Conservation (phyloP, 2,329 filamentous ascomycete species). For the Colletotrichum truncatum region DNA sequence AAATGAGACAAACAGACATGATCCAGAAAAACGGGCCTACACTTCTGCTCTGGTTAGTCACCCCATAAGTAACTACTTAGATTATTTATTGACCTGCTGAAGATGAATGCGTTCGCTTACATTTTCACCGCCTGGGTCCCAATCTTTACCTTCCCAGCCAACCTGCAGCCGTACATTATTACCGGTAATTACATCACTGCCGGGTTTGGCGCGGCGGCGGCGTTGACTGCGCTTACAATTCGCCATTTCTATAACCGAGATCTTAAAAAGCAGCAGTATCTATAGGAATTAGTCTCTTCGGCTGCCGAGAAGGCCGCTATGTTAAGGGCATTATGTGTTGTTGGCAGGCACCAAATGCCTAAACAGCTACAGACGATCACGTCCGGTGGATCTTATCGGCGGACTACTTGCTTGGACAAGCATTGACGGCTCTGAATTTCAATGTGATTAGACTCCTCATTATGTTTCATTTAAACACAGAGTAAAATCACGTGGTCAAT, state of each 20-base stretch:
- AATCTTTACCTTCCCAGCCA: constrained; percentile 40
- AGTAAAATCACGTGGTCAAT: no score
- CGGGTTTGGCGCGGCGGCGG: constrained; percentile 33
- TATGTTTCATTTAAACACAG: no score
- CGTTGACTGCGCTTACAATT: constrained; percentile 31
- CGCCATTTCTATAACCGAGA: constrained; percentile 35
- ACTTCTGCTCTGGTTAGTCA: constrained; percentile 36
- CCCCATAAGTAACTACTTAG: not conserved
- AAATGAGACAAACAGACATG: constrained; percentile 35
- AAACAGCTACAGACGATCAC: no score
- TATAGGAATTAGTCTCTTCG: no score
- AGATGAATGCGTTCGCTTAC: constrained; percentile 41
- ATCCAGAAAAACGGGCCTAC: constrained; percentile 39
- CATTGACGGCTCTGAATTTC: no score
- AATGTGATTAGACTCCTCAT: no score
- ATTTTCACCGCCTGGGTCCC: constrained; percentile 40
- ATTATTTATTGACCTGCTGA: not conserved
- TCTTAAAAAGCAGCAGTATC: constrained; percentile 19
- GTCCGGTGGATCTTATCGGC: no score
- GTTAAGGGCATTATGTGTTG: no score
- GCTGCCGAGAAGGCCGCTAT: no score
- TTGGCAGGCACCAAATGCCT: no score
- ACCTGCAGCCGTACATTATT: constrained; percentile 39
- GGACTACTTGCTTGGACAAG: no score
- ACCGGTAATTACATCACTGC: constrained; percentile 39